Conservation (phyloP, 2,329 filamentous ascomycete species). For the Tolypocladium pustulatum region DNA sequence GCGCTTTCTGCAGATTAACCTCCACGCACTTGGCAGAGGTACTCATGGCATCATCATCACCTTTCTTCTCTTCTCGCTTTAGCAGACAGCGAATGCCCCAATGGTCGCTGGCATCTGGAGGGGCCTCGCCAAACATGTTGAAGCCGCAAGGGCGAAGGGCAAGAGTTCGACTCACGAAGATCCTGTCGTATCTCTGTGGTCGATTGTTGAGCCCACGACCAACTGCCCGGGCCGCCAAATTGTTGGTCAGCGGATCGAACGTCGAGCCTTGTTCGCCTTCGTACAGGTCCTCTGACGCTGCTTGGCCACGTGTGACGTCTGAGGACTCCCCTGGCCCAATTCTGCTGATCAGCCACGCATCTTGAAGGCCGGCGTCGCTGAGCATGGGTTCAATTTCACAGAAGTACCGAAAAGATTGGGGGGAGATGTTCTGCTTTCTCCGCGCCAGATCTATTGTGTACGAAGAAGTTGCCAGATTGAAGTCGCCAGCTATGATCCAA, state of each 20-base stretch:
- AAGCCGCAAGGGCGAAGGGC: constrained; percentile 26
- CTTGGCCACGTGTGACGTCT: constrained; percentile 9
- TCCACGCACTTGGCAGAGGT: constrained; percentile 1
- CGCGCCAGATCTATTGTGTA: constrained; percentile 43
- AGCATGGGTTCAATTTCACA: constrained; percentile 35
- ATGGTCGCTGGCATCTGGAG: constrained; percentile 37
- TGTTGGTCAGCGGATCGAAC: constrained; percentile 49
- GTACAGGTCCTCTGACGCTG: constrained; percentile 24
- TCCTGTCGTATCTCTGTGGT: constrained; percentile 56
- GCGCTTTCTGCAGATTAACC: constrained; percentile 20
- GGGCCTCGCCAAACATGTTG: constrained; percentile 44
- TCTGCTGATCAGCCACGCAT: constrained; percentile 39
- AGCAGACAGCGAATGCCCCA: constrained; percentile 43
- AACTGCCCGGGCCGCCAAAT: constrained; percentile 40
- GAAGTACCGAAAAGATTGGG: constrained; percentile 32
- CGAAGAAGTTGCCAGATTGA: constrained; percentile 52
- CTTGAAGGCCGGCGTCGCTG: constrained; percentile 33
- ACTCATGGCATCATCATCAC: neutral
- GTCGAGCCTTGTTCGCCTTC: constrained; percentile 56
- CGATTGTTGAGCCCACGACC: constrained; percentile 36
- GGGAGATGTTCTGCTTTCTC: constrained; percentile 41
- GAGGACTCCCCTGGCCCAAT: constrained; percentile 31
- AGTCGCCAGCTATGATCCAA: constrained; percentile 52
- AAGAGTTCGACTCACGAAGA: constrained; percentile 39
- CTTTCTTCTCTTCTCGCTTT: constrained; percentile 1